Evolutionary conservation across 805 yeast genomes (phyloP).

Genomic region (Cyberlindnera galapagoensis): DNA sequence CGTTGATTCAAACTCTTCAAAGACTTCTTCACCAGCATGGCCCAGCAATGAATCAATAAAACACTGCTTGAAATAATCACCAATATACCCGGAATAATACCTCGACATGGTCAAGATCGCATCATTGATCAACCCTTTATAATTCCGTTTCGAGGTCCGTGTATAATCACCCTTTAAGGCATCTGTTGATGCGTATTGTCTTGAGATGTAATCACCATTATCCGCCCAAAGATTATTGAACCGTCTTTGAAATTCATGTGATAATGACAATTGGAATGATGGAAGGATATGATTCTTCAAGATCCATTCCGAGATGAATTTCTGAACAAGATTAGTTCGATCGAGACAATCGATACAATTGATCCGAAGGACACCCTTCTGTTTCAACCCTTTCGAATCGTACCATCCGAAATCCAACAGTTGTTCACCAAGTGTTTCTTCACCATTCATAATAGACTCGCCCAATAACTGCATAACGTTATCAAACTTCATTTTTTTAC

Average conservation of each 20-base stretch:
- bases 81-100: constrained; percentile 36
- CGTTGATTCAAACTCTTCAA: constrained; percentile 35
- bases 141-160: constrained; percentile 34
- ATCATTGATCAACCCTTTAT: constrained; percentile 36
- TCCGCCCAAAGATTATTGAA: constrained; percentile 53
- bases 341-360: constrained; percentile 64
- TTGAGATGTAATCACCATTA: constrained; percentile 61
- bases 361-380: constrained; percentile 49
- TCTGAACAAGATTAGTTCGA: constrained; percentile 50
- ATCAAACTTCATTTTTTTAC: constrained; percentile 35
- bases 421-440: constrained; percentile 14
- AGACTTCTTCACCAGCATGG: constrained; percentile 26
- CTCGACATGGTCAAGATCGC: constrained; percentile 36
- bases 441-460: constrained; percentile 11
- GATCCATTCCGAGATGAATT: constrained; percentile 27
- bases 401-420: constrained; percentile 26
- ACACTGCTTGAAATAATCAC: constrained; percentile 39
- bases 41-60: constrained; percentile 37
- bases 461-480: constrained; percentile 29
- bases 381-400: constrained; percentile 26
- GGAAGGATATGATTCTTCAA: constrained; percentile 23
- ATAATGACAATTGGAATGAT: constrained; percentile 10
- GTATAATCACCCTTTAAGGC: constrained; percentile 47
- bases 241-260: constrained; percentile 14
- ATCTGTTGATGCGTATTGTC: constrained; percentile 53